phyloP scores from a whole-genome alignment of 177 flowering plant genomes.

The Telopea speciosissima region DNA sequence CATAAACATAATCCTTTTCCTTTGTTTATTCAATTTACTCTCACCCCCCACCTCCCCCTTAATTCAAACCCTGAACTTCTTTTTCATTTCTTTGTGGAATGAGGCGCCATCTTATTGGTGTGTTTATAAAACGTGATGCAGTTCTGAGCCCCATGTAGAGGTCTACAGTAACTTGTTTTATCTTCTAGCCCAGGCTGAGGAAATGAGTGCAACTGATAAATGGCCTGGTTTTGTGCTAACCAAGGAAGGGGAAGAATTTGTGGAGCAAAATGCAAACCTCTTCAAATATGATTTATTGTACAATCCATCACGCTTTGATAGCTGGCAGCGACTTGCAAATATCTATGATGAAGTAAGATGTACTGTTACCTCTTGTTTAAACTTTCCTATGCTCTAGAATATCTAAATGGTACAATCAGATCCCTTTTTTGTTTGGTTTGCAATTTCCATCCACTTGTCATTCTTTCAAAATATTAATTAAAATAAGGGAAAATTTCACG shows the following conservation, averaged over 20 bases:
- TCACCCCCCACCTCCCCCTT: no score
- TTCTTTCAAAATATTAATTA: neutral
- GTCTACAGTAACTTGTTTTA: conserved; percentile 82
- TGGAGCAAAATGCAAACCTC: conserved; percentile 85
- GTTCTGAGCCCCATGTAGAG: conserved; percentile 75
- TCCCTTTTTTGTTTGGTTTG: neutral
- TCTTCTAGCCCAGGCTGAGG: conserved; percentile 85
- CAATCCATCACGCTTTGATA: conserved; percentile 82
- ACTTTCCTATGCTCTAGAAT: neutral
- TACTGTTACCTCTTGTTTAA: conserved; percentile 1
- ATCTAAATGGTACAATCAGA: neutral
- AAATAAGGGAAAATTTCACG: no score
- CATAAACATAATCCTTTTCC: neutral
- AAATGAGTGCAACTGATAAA: conserved; percentile 86
- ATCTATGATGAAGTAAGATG: conserved; percentile 82
- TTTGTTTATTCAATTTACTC: neutral
- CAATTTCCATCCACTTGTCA: neutral
- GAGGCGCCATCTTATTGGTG: neutral
- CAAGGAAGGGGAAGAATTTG: conserved; percentile 96
- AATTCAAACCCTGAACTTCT: neutral
- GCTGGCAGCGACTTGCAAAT: conserved; percentile 93
- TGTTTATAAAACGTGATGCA: conserved; percentile 31
- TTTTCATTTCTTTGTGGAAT: neutral
- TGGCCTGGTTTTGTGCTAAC: conserved; percentile 98
- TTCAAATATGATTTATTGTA: conserved; percentile 81